Base-by-base conservation (phyloP, 345 rosid genomes). In the Alliaria petiolata region DNA sequence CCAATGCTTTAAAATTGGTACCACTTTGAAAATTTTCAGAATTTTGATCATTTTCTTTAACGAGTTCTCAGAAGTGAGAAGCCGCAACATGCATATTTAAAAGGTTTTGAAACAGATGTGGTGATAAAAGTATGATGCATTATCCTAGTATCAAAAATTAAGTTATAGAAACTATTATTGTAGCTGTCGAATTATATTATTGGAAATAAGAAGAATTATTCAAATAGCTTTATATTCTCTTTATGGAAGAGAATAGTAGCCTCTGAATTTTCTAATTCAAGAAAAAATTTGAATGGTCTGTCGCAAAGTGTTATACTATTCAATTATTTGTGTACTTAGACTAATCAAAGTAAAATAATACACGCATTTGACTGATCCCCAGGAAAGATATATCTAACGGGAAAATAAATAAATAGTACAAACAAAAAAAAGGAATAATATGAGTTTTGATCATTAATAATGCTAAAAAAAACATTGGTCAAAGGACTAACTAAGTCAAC, bases 281-380 rank as follows among this genome's bases (percentile, higher is more conserved):
- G 8, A 51, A 31, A 26, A 22, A 4, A 1, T 14, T 38, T 54
- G 44, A 53, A 42, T 75, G 62, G 69, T 42, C 68, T 43, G 10
- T 51, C 68, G 50, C 49, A 15, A 42, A 51, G 62, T 58, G 66
- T 30, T 45, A 52, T 75, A 61, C 53, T 35, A 69, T 42, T 69
- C 60, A 47, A 46, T 11, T 62, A 53, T 45, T 61, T 12, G 45
- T 46, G 34, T 62, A 62, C 31, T 45, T 69, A 46, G 65, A 76
- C 70, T 76, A 69, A 62, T 69, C 59, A 54, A 69, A 1, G 36
- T 76, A 69, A 47, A 55, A 45, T 76, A 69, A 62, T 55, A 38
- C 71, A 76, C 66, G 75, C 69, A 22, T 76, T 69, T 76, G 79
- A 76, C 75, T 54, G 20, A 13, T 53, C 43, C 16, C 20, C 36